These are phyloP conservation scores for Cicer cuneatum DNA, from an alignment of 306 rosid species.

Conservation along the genomic window DNA sequence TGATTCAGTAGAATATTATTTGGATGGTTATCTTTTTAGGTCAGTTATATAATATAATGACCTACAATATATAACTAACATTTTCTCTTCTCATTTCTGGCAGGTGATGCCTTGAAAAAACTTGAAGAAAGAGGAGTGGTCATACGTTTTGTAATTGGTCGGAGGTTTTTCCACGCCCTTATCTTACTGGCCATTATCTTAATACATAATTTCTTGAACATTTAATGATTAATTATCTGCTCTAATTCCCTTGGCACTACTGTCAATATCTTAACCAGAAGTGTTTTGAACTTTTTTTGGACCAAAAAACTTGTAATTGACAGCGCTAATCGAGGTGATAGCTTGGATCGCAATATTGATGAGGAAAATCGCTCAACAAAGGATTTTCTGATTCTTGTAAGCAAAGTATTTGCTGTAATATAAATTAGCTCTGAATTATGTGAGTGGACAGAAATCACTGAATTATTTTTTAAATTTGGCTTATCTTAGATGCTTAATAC, in stretches of 20 bases:
- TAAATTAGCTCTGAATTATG: slow-evolving; percentile 27
- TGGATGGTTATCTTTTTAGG: slow-evolving; percentile 24
- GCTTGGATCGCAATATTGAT: slow-evolving; percentile 92
- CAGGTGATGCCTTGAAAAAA: slow-evolving; percentile 91
- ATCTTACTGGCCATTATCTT: slow-evolving; percentile 38
- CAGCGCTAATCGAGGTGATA: slow-evolving; percentile 95
- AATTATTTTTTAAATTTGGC: slow-evolving; percentile 27
- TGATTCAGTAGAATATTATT: slow-evolving; percentile 32
- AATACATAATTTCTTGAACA: slow-evolving; percentile 33
- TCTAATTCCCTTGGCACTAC: slow-evolving; percentile 29
- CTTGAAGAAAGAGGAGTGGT: slow-evolving; percentile 96
- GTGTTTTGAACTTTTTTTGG: slow-evolving; percentile 32
- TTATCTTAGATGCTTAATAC: slow-evolving; percentile 15
- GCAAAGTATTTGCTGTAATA: slow-evolving; percentile 43
- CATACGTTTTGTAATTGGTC: slow-evolving; percentile 90
- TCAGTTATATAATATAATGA: not conserved
- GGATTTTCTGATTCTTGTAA: slow-evolving; percentile 95
- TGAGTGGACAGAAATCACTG: slow-evolving; percentile 29
- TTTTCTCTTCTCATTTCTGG: slow-evolving; percentile 38
- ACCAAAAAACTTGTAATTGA: slow-evolving; percentile 46
- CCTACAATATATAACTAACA: not conserved
- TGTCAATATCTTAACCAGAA: not conserved
- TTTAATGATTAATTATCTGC: slow-evolving; percentile 28
- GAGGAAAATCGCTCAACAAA: slow-evolving; percentile 74
- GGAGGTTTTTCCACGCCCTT: slow-evolving; percentile 80